These are phyloP conservation scores for Xylaria sp. DNA, from an alignment of 2,329 filamentous ascomycete genomes.

Conservation along the genomic window DNA sequence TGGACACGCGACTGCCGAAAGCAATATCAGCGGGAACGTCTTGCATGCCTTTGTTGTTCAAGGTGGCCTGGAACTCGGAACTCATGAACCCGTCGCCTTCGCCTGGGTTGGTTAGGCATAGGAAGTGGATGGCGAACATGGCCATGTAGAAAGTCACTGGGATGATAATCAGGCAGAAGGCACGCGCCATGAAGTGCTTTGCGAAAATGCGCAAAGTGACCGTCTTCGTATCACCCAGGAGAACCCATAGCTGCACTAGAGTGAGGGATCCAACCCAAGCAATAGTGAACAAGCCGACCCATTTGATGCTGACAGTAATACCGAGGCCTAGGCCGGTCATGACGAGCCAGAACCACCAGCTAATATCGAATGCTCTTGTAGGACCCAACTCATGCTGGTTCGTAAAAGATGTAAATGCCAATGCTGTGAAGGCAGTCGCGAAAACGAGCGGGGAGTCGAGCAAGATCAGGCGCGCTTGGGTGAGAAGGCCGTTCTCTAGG, in stretches of 20 bases:
- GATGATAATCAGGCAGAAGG: slow-evolving; percentile 87
- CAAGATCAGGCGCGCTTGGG: slow-evolving; percentile 90
- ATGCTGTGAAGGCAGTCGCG: slow-evolving; percentile 84
- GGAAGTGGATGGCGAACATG: slow-evolving; percentile 96
- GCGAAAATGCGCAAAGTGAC: slow-evolving; percentile 81
- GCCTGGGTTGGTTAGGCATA: slow-evolving; percentile 87
- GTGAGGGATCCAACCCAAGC: slow-evolving; percentile 95
- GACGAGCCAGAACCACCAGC: slow-evolving; percentile 97
- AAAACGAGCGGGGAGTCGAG: slow-evolving; percentile 92
- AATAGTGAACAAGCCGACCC: slow-evolving; percentile 98
- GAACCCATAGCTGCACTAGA: slow-evolving; percentile 85
- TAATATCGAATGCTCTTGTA: slow-evolving; percentile 75
- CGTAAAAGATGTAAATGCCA: slow-evolving; percentile 87
- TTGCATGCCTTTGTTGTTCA: slow-evolving; percentile 95
- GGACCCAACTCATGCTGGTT: slow-evolving; percentile 96
- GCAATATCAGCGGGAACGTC: slow-evolving; percentile 89
- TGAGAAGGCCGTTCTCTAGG: slow-evolving; percentile 87
- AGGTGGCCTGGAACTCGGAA: slow-evolving; percentile 94
- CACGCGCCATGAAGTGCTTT: slow-evolving; percentile 89
- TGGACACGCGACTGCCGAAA: slow-evolving; percentile 76
- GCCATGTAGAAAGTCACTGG: slow-evolving; percentile 86
- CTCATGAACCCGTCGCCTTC: slow-evolving; percentile 99
- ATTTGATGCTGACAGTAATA: slow-evolving; percentile 92
- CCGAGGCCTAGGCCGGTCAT: slow-evolving; percentile 83
- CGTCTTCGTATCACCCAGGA: slow-evolving; percentile 82